A percentile compares a stretch with the other conserved stretches of the same genome.
Conservation (phyloP, 768 basidiomycete species). For the Sporobolomyces roseus region DNA sequence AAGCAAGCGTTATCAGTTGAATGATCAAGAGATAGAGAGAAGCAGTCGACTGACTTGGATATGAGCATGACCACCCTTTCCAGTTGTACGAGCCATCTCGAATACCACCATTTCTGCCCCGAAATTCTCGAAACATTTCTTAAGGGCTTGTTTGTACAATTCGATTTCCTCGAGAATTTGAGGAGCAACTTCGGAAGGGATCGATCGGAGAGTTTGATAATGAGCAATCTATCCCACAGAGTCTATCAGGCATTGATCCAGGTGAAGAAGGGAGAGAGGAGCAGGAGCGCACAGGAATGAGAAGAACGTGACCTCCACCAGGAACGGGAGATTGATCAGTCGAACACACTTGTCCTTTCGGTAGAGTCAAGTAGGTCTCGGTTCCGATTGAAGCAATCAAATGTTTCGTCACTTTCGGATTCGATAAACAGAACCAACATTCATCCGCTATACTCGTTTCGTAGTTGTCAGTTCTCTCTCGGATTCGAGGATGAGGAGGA, state of each 20-base stretch:
- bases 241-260: neutral
- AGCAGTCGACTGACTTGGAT: constrained; percentile 59
- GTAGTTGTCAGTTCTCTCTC: too few species aligned
- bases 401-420: constrained; percentile 90
- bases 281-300: constrained; percentile 61
- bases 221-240: constrained; percentile 61
- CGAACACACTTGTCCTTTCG: constrained; percentile 70
- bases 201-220: constrained; percentile 77
- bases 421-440: constrained; percentile 98
- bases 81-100: constrained; percentile 76
- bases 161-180: constrained; percentile 78
- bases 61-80: constrained; percentile 91
- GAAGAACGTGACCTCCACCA: constrained; percentile 91
- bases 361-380: constrained; percentile 92
- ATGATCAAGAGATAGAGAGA: neutral
- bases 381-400: constrained; percentile 88
- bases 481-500: neutral
- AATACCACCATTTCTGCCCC: constrained; percentile 69
- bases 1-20: neutral
- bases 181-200: constrained; percentile 69
- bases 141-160: constrained; percentile 72
- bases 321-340: constrained; percentile 59
- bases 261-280: neutral
- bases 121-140: constrained; percentile 66
- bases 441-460: constrained; percentile 70